Evolutionary conservation across 192 early-diverging fungal genomes (phyloP), one percentile per base, ranked within the genome.

Genomic region (Rhizophagus clarus): DNA sequence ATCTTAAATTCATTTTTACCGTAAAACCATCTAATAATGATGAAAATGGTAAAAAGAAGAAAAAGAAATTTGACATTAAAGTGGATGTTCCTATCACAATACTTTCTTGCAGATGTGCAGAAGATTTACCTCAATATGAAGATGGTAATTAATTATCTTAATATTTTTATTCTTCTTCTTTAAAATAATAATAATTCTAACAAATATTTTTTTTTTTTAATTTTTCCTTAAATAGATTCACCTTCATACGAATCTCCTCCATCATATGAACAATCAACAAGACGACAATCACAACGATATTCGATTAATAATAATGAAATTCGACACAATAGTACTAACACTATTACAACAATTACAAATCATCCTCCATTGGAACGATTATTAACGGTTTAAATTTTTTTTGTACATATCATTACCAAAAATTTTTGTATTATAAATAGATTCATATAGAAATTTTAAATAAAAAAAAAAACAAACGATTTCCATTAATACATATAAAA

Each of bases 101-200:
- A 60, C 72, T 74, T 74, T 74, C 72, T n/a, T 56, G 72, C 60
- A 47, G n/a, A 60, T 74, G 47, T 74, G 28, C 40, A 11, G 72
- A 74, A 24, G 47, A 47, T 20, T 56, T 74, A 60, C 72, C 72
- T 20, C 42, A n/a, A 20, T 73, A 73, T 29, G 42, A 51, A 20
- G 72, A 31, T 26, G 47, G 10, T 12, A 31, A n/a, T n/a, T 12
- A 31, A n/a, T n/a, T 66, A 42, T 29, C 2, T 51, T 15, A 17
- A 15, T 5, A 22, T 22, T 5, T 4, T 56, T 22, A 22, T 56
- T 17, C 4, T 56, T 20, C 20, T 56, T 7, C 7, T 56, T 17
- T 51, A 20, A 22, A 56, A 22, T 1, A 22, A 22, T 22, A 56
- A 56, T 6, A 56, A 56, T 22, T 56, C 11, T 56, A 22, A 6